Conservation (phyloP, 768 basidiomycete genomes). For the Boletus coccyginus region DNA sequence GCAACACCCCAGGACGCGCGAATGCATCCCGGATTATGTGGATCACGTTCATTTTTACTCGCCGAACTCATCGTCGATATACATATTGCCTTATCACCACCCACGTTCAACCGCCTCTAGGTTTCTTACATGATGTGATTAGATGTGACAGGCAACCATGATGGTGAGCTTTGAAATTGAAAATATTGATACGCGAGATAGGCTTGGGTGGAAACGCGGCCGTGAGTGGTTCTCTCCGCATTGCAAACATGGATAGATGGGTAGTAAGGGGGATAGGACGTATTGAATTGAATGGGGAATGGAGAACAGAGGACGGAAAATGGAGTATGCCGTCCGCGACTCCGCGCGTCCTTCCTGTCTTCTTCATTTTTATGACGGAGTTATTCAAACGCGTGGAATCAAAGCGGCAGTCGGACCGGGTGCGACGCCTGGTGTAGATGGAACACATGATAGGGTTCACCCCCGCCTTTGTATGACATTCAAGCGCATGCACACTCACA, state of each 20-base stretch:
- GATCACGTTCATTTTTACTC: not conserved
- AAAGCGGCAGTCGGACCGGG: not conserved
- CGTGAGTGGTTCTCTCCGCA: not conserved
- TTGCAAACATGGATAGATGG: not conserved
- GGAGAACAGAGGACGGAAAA: not conserved
- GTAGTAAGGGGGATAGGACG: not conserved
- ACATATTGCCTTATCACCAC: not conserved
- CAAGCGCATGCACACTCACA: not conserved
- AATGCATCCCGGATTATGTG: not conserved
- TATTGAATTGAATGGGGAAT: too few relatives aligned
- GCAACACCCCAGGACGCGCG: not conserved
- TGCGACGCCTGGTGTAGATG: not conserved
- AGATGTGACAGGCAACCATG: not conserved
- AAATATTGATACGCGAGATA: not conserved
- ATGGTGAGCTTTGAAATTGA: not conserved
- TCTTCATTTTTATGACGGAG: not conserved
- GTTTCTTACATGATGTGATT: not conserved
- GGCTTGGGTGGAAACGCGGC: too few relatives aligned
- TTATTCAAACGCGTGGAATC: not conserved
- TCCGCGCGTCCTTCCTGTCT: not conserved
- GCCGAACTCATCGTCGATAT: not conserved
- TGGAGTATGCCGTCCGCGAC: not conserved
- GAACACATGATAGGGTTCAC: not conserved
- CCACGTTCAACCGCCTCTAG: not conserved
- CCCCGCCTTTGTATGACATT: not conserved